phyloP scores from a whole-genome alignment of 768 basidiomycete genomes.

The Phanerochaete carnosa region DNA sequence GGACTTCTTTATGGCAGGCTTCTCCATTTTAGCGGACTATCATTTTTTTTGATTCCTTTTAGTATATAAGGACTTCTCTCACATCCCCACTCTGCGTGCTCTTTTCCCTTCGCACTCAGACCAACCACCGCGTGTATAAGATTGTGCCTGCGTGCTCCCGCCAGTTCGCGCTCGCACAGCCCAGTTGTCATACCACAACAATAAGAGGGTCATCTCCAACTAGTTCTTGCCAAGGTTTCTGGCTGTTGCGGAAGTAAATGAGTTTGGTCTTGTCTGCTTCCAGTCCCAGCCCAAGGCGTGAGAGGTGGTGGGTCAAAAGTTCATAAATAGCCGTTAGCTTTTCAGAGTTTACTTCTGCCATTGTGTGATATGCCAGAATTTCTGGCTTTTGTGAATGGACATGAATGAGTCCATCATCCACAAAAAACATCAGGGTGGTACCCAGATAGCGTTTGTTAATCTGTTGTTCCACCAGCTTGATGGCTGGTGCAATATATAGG shows the following conservation, averaged over 20 bases:
- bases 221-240: not conserved
- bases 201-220: not conserved
- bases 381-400: not conserved
- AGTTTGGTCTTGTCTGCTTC: slow-evolving; percentile 15
- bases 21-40: too few species aligned
- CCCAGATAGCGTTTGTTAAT: not conserved
- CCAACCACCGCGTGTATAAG: too few species aligned
- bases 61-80: too few species aligned
- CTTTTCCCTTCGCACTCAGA: too few species aligned
- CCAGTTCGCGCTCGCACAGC: too few species aligned
- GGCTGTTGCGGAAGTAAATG: slow-evolving; percentile 12
- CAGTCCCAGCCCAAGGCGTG: slow-evolving; percentile 4
- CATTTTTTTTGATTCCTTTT: too few species aligned
- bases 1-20: too few species aligned
- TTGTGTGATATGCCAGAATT: not conserved
- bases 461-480: not conserved
- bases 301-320: not conserved
- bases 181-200: too few species aligned
- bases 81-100: too few species aligned
- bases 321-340: not conserved
- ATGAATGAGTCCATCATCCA: slow-evolving; percentile 14
- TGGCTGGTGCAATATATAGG: slow-evolving; percentile 13
- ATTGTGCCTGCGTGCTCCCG: too few species aligned
- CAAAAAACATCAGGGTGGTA: slow-evolving; percentile 9
- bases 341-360: not conserved